phyloP scores from a whole-genome alignment of 495 filamentous ascomycete genomes.

The Penicillium angulare region DNA sequence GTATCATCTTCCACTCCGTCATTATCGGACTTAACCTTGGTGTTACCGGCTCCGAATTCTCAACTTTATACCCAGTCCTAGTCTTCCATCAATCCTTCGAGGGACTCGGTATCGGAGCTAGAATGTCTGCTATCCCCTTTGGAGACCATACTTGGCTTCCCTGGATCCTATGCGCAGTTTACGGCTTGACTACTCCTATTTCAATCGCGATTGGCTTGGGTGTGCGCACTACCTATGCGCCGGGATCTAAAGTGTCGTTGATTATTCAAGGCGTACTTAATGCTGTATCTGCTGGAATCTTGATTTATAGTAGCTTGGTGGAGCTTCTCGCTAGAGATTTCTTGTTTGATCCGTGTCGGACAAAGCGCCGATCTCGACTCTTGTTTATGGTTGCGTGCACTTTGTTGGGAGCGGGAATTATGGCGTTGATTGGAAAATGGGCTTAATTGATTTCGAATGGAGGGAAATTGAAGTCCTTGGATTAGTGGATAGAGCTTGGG shows the following conservation, averaged over 20 bases:
- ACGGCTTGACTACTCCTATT: constrained; percentile 40
- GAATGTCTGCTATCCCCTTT: constrained; percentile 48
- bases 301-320: constrained; percentile 41
- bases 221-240: constrained; percentile 35
- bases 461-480: too few species aligned
- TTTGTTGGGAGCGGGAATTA: constrained; percentile 33
- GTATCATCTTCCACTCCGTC: constrained; percentile 70
- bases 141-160: constrained; percentile 35
- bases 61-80: constrained; percentile 64
- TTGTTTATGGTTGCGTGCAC: constrained; percentile 34
- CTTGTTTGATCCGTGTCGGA: constrained; percentile 36
- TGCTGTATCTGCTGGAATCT: constrained; percentile 35
- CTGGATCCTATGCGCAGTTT: constrained; percentile 34
- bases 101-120: constrained; percentile 35
- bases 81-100: constrained; percentile 44
- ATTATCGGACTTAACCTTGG: constrained; percentile 72
- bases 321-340: constrained; percentile 41
- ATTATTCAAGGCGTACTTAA: constrained; percentile 32
- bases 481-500: too few species aligned
- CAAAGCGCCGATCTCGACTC: constrained; percentile 27
- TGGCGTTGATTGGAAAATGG: constrained; percentile 41
- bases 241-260: constrained; percentile 25
- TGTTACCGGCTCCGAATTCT: constrained; percentile 61
- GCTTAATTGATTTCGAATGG: constrained; percentile 19
- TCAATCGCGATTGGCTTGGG: constrained; percentile 41